Evolutionary conservation across 2,329 filamentous ascomycete genomes (phyloP), one percentile per base, ranked within the genome.

Genomic region (Dryadomyces quercus-mongolicae): DNA sequence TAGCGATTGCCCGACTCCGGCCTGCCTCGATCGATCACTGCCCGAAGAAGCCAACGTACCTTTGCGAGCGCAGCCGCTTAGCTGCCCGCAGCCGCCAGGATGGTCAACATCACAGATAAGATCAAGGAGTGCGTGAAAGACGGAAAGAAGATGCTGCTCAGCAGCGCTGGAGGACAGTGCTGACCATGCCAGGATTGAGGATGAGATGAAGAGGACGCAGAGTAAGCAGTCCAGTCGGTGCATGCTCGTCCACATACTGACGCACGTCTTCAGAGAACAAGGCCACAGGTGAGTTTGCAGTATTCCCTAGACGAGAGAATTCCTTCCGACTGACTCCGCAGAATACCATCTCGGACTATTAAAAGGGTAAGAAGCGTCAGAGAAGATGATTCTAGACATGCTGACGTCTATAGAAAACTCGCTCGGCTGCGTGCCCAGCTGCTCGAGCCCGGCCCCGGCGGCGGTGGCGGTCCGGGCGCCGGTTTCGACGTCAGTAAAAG

Each of bases 91-190:
- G 45, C 66, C 36, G 59, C 56, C 56, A 79, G 73, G 65, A 98
- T 98, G 93, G 93, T 97, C 71, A 97, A 97, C 76, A 98, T 98
- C 62, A 97, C 93, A 61, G 94, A 98, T 54, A 97, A 95, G 80
- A 98, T 98, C 76, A 98, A 98, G 79, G 93, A 97, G 92, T 95
- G 72, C 66, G 84, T 43, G 16, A 31, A 12, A 54, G 5, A 16
- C 31, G 31, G n/a, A n/a, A n/a, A n/a, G n/a, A n/a, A n/a, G n/a
- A n/a, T n/a, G n/a, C n/a, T n/a, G n/a, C n/a, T n/a, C n/a, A n/a
- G n/a, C n/a, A n/a, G n/a, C n/a, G n/a, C n/a, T n/a, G n/a, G n/a
- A n/a, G 4, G 44, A 6, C 8, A 20, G 2, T 22, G 34, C 51
- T 48, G 45, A 48, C 51, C 1, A 13, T 20, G 20, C 9, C 25